Evolutionary conservation across 768 basidiomycete genomes (phyloP), one percentile per base, ranked within the genome.

Genomic region (Agrocybe pediades): DNA sequence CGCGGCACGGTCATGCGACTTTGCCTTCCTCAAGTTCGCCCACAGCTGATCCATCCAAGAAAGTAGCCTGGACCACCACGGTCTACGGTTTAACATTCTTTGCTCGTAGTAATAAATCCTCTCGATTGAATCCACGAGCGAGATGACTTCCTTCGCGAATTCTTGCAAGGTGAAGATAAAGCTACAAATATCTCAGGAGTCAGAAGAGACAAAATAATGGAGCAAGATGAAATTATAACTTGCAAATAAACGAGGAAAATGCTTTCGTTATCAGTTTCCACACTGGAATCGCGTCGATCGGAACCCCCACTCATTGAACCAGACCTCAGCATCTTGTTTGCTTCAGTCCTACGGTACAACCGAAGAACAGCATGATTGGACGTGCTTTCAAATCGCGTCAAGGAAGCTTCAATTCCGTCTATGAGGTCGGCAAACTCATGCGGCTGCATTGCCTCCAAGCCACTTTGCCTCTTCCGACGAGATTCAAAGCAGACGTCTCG

Each of bases 91-190:
- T 11, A 65, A 26, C 41, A 61, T 71, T 21, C 77, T 74, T 50
- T 82, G 77, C 65, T 92, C 88, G 33, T 84, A 81, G 49, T 73
- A 79, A 50, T 90, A 87, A 42, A 98, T 86, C 51, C 87, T 78
- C 46, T 85, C 78, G 79, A 98, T 90, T 7, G 91, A 87, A 65
- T 95, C 91, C 0, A 92, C 80, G 9, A 98, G 82, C 17, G 84
- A 85, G 26, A 88, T 76, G 46, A 96, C 70, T 68, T 98, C 96
- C 53, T 81, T 77, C 7, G 92, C 83, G 66, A 98, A 98, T 65
- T 98, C 97, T 70, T 99, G 94, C 41, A 98, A 68, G 0, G 94
- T 96, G 71, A 98, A 99, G 58, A 97, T 89, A 71, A 96, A 98
- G 74, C 95, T 97, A 57, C 24, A 36, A 36, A 6, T 42, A 30